Percentiles rank a stretch among this genome's conserved stretches.
phyloP scores from a whole-genome alignment of 129 eudicot species.

The Arctium lappa region DNA sequence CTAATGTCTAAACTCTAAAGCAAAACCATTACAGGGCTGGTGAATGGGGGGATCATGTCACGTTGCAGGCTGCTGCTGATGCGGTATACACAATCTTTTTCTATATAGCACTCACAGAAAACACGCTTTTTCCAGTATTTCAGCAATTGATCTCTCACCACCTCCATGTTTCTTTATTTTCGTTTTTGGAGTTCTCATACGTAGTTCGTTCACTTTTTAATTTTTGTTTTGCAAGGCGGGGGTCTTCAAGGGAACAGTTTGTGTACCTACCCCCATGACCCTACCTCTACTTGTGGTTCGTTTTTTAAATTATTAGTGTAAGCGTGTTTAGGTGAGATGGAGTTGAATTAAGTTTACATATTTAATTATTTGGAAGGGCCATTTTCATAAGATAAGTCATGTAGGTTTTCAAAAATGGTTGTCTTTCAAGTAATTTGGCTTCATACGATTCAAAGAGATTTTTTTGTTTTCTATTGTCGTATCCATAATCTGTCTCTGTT shows the following conservation, averaged over 20 bases:
- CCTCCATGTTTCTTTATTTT: neutral
- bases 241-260: too few species aligned
- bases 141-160: neutral
- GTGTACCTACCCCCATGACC: too few species aligned
- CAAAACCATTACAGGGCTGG: slow-evolving; percentile 47
- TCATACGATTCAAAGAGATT: neutral
- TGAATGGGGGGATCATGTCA: slow-evolving; percentile 90
- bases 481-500: neutral
- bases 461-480: neutral
- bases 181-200: neutral
- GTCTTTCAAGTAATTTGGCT: too few species aligned
- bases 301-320: too few species aligned
- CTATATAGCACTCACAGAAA: neutral
- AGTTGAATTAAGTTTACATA: too few species aligned
- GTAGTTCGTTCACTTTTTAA: too few species aligned
- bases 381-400: too few species aligned
- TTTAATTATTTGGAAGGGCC: too few species aligned
- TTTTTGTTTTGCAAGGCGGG: too few species aligned
- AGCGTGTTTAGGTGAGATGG: too few species aligned
- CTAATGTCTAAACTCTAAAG: neutral
- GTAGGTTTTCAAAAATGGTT: neutral
- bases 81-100: slow-evolving; percentile 37
- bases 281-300: too few species aligned
- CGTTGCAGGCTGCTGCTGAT: slow-evolving; percentile 91
- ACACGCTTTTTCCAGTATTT: neutral